phyloP scores from a whole-genome alignment of 331 rosid species.

The Rosa hybrid region DNA sequence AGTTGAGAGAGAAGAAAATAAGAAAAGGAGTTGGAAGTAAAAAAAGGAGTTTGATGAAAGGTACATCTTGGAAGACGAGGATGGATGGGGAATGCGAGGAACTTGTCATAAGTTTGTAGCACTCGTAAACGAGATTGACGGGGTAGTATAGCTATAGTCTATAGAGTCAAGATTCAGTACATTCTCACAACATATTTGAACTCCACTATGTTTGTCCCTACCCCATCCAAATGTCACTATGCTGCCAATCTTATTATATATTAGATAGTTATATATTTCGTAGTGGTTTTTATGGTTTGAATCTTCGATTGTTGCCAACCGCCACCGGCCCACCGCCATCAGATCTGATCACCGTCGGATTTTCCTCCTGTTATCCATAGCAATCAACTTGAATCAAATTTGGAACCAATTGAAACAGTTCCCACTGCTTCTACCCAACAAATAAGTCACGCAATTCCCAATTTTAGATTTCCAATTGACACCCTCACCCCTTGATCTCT shows the following conservation, averaged over 20 bases:
- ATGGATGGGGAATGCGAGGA: neutral
- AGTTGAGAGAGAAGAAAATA: neutral
- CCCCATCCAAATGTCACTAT: neutral
- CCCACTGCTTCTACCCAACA: too few species aligned
- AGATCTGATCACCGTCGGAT: too few species aligned
- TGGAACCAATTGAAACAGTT: too few species aligned
- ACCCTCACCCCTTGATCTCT: too few species aligned
- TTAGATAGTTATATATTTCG: neutral
- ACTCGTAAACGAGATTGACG: conserved; percentile 8
- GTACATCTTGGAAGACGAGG: neutral
- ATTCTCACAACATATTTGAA: neutral
- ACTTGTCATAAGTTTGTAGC: neutral
- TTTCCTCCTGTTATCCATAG: too few species aligned
- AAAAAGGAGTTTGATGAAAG: neutral
- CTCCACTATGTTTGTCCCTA: neutral
- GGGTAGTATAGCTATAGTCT: neutral
- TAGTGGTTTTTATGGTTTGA: neutral
- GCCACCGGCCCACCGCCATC: too few species aligned
- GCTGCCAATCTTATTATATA: neutral
- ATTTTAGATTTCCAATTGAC: too few species aligned
- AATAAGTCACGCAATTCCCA: too few species aligned
- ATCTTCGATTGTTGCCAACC: too few species aligned
- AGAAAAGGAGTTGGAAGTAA: neutral
- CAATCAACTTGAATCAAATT: too few species aligned
- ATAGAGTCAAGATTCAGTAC: conserved; percentile 21